Evolutionary conservation across 2,329 filamentous ascomycete genomes (phyloP).

Genomic region (Elsinoe fawcettii): DNA sequence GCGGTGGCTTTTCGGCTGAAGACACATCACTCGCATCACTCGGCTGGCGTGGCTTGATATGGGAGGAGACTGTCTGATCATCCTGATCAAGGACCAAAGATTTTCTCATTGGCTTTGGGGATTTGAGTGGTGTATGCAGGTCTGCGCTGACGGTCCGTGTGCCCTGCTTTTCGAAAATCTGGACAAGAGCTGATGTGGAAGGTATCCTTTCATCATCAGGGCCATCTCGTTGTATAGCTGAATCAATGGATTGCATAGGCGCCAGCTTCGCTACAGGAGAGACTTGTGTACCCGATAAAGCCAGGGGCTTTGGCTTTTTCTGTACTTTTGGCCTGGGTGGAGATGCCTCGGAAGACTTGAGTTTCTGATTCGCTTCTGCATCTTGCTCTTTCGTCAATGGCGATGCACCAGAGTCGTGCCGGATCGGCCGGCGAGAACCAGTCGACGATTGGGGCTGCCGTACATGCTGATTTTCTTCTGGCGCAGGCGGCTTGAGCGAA

Average conservation of each 20-base stretch:
- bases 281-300: not conserved
- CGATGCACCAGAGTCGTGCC: conserved; percentile 12
- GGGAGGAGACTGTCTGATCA: conserved; percentile 9
- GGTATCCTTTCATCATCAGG: conserved; percentile 52
- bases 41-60: not conserved
- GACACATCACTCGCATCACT: not conserved
- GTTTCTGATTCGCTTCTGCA: not conserved
- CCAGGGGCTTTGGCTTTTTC: conserved; percentile 9
- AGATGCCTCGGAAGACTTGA: not conserved
- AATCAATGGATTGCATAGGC: not conserved
- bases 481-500: not conserved
- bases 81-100: conserved; percentile 16
- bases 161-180: conserved; percentile 56
- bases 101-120: conserved; percentile 34
- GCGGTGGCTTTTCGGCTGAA: not conserved
- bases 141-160: conserved; percentile 20
- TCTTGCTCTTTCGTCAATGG: not conserved
- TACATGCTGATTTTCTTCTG: not conserved
- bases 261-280: not conserved
- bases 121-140: conserved; percentile 30
- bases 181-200: conserved; percentile 57
- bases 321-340: not conserved
- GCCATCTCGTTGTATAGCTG: conserved; percentile 4
- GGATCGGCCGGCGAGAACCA: not conserved
- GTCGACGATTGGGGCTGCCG: not conserved